Evolutionary conservation across 2,329 filamentous ascomycete species (phyloP).

Genomic region (Cercospora beticola): DNA sequence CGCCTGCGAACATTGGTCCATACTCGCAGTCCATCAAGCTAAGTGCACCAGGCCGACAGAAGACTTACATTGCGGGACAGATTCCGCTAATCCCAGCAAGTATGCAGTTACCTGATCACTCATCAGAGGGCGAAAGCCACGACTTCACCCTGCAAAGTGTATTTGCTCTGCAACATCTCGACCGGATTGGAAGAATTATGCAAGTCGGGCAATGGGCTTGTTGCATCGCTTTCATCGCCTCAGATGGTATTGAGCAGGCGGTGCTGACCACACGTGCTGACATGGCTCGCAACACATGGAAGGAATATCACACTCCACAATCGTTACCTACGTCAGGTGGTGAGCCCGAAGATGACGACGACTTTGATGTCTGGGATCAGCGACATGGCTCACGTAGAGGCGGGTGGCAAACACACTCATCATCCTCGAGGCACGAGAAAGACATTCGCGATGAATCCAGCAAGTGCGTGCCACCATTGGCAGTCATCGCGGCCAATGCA

Average conservation of each 20-base stretch:
- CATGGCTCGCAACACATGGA: conserved; percentile 46
- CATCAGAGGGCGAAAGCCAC: not conserved
- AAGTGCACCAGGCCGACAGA: conserved; percentile 33
- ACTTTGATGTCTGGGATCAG: conserved; percentile 65
- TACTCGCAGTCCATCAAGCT: conserved; percentile 84
- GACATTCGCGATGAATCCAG: not conserved
- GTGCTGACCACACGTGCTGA: conserved; percentile 21
- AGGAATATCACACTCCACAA: conserved; percentile 24
- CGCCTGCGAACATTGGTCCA: conserved; percentile 93
- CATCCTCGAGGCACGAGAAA: conserved; percentile 27
- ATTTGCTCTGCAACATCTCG: conserved; percentile 84
- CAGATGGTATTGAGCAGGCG: conserved; percentile 35
- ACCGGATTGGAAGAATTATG: conserved; percentile 73
- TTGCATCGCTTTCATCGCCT: conserved; percentile 70
- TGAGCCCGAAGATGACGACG: conserved; percentile 50
- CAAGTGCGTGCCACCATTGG: conserved; percentile 60
- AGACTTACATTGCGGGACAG: conserved; percentile 79
- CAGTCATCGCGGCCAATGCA: conserved; percentile 72
- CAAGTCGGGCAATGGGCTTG: conserved; percentile 72
- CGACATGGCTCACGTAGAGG: conserved; percentile 49
- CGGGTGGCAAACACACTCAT: conserved; percentile 37
- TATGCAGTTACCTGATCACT: conserved; percentile 59
- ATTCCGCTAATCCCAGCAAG: conserved; percentile 80
- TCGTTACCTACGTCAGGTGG: conserved; percentile 14
- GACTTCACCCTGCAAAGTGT: conserved; percentile 56